phyloP scores from a whole-genome alignment of 257 asterid genomes.

The Pogostemon cablin region DNA sequence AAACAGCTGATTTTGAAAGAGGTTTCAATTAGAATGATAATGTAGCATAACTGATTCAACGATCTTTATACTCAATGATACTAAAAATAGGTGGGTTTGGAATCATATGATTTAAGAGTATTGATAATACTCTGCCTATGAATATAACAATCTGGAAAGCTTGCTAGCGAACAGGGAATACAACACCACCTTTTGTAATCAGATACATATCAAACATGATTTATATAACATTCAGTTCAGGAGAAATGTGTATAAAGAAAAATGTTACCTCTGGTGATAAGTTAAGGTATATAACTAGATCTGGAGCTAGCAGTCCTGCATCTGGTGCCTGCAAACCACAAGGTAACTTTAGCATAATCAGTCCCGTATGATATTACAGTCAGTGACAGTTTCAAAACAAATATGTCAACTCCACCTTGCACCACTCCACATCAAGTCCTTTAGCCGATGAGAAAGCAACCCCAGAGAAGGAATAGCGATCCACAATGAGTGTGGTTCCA shows the following conservation, averaged over 20 bases:
- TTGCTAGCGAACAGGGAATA: background rate
- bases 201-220: constrained; percentile 1
- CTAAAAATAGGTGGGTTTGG: background rate
- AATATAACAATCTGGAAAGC: constrained; percentile 18
- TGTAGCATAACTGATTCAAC: constrained; percentile 10
- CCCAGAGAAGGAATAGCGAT: constrained; percentile 90
- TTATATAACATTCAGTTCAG: constrained; percentile 7
- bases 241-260: constrained; percentile 16
- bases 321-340: constrained; percentile 74
- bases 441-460: constrained; percentile 95
- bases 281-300: constrained; percentile 86
- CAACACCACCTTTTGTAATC: background rate
- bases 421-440: constrained; percentile 78
- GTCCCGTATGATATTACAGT: constrained; percentile 4
- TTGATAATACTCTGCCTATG: background rate
- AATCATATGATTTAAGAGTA: background rate
- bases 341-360: constrained; percentile 17
- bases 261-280: constrained; percentile 83
- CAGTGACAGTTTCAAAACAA: background rate
- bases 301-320: constrained; percentile 88
- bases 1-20: background rate
- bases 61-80: background rate
- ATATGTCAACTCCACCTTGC: constrained; percentile 55
- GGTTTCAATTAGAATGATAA: background rate
- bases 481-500: constrained; percentile 79